phyloP scores from a whole-genome alignment of 345 rosid genomes.

The Theobroma cacao region DNA sequence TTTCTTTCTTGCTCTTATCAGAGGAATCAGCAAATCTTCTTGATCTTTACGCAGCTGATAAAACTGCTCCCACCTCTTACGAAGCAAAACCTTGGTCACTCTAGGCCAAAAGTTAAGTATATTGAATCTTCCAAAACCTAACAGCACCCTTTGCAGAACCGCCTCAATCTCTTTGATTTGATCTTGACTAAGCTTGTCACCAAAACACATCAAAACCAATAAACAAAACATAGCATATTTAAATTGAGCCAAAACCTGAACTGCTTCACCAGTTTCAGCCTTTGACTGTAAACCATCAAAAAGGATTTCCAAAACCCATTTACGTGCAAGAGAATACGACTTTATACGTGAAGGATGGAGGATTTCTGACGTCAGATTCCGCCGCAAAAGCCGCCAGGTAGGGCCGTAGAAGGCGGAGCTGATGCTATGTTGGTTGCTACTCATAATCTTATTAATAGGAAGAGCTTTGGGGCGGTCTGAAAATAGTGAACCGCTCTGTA shows the following conservation, averaged over 20 bases:
- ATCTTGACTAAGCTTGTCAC: conserved; percentile 27
- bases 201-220: conserved; percentile 33
- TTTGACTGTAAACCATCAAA: neutral
- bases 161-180: conserved; percentile 34
- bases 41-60: conserved; percentile 22
- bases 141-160: conserved; percentile 24
- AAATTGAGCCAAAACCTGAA: conserved; percentile 19
- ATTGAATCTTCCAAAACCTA: conserved; percentile 28
- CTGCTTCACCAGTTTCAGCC: neutral
- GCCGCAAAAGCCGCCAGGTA: conserved; percentile 43
- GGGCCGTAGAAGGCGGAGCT: conserved; percentile 41
- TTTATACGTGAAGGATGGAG: conserved; percentile 30
- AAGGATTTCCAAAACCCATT: conserved; percentile 42
- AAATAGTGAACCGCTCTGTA: conserved; percentile 41
- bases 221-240: conserved; percentile 37
- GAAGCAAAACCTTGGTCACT: conserved; percentile 29
- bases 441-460: conserved; percentile 17
- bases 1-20: conserved; percentile 32
- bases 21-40: conserved; percentile 24
- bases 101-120: conserved; percentile 36
- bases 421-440: conserved; percentile 35
- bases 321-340: conserved; percentile 29
- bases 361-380: conserved; percentile 46
- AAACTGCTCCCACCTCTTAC: conserved; percentile 25
- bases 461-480: conserved; percentile 42